phyloP scores from a whole-genome alignment of 495 filamentous ascomycete species.

The Penicillium diatomitis region DNA sequence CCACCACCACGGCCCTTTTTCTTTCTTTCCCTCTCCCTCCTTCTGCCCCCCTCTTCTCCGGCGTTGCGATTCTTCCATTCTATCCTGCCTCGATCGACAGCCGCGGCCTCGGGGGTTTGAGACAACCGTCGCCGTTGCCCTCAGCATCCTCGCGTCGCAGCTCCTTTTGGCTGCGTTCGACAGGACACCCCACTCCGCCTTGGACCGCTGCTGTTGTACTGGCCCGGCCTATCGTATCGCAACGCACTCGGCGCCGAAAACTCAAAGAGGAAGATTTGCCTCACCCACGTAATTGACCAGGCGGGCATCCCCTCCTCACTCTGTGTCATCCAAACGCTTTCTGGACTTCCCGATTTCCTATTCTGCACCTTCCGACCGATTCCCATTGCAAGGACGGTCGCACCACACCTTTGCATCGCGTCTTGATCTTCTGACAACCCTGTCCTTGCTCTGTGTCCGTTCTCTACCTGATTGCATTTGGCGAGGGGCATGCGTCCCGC shows the following conservation, averaged over 20 bases:
- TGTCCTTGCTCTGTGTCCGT: no score
- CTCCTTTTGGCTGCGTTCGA: neutral
- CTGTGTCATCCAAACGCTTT: neutral
- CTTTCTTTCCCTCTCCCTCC: constrained; percentile 6
- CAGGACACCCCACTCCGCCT: constrained; percentile 3
- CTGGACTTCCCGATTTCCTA: neutral
- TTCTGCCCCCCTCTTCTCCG: constrained; percentile 3
- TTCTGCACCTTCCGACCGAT: no score
- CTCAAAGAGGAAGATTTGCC: constrained; percentile 20
- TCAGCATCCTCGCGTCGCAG: neutral
- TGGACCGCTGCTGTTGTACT: constrained; percentile 7
- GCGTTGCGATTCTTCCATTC: no score
- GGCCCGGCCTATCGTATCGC: constrained; percentile 7
- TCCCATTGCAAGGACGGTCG: no score
- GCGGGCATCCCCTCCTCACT: neutral
- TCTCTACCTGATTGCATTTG: neutral
- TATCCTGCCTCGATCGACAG: no score
- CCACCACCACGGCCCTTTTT: constrained; percentile 10
- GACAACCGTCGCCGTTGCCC: no score
- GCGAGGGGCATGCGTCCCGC: constrained; percentile 34
- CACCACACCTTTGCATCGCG: no score
- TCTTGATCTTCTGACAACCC: no score
- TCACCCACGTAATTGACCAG: constrained; percentile 16
- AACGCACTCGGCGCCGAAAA: constrained; percentile 20
- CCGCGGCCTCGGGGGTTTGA: no score